Conservation (phyloP, 768 basidiomycete species). For the Boletus coccyginus region DNA sequence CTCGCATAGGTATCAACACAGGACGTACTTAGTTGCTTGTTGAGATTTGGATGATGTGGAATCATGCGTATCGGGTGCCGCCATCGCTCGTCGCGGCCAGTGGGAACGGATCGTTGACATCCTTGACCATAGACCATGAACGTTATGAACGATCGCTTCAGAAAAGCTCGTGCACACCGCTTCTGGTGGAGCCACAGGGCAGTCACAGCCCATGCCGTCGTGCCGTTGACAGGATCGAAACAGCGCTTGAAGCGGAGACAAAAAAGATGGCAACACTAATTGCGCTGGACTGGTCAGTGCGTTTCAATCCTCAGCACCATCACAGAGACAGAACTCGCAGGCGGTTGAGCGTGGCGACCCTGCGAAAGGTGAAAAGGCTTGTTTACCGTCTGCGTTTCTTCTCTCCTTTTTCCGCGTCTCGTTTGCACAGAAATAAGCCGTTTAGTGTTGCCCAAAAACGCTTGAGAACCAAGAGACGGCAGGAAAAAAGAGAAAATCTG, state of each 20-base stretch:
- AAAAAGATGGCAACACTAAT: slow-evolving; percentile 24
- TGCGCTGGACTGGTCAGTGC: slow-evolving; percentile 31
- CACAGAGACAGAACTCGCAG: slow-evolving; percentile 40
- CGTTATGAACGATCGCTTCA: slow-evolving; percentile 24
- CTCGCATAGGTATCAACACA: not conserved
- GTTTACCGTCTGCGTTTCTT: slow-evolving; percentile 37
- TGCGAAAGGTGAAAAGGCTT: slow-evolving; percentile 41
- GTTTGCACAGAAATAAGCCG: slow-evolving; percentile 46
- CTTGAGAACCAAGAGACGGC: slow-evolving; percentile 39
- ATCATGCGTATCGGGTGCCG: not conserved
- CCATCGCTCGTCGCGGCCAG: not conserved
- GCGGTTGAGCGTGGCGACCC: slow-evolving; percentile 35
- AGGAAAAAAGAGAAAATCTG: slow-evolving; percentile 39
- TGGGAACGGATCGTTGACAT: not conserved
- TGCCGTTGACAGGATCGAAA: slow-evolving; percentile 23
- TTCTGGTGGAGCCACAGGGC: slow-evolving; percentile 10
- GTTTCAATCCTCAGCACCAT: slow-evolving; percentile 38
- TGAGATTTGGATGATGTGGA: not conserved
- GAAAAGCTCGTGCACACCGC: slow-evolving; percentile 24
- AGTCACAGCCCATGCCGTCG: slow-evolving; percentile 21
- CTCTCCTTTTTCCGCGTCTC: slow-evolving; percentile 34
- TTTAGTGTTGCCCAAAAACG: slow-evolving; percentile 42
- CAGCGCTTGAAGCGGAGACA: slow-evolving; percentile 29
- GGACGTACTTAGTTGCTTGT: not conserved
- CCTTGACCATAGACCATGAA: slow-evolving; percentile 17